These are phyloP conservation scores for Solanum sitiens DNA, from an alignment of 257 asterid genomes.

Conservation along the genomic window DNA sequence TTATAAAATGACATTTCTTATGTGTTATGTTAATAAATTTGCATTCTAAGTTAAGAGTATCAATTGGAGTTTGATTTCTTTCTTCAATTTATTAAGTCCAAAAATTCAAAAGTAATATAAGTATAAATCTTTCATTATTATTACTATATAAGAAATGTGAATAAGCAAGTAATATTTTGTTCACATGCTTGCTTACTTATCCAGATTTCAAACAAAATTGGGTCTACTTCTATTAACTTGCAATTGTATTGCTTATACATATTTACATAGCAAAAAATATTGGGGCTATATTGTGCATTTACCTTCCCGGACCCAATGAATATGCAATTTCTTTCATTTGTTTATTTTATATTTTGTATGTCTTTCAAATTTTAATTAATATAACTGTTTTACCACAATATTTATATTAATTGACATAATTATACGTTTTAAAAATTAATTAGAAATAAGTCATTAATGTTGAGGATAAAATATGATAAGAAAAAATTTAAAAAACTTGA, in stretches of 20 bases:
- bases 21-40: neutral
- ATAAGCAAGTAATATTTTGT: neutral
- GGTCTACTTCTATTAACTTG: neutral
- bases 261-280: neutral
- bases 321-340: neutral
- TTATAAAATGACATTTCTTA: neutral
- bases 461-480: too few species aligned
- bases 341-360: too few species aligned
- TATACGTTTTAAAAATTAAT: too few species aligned
- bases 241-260: neutral
- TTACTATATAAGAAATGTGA: neutral
- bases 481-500: too few species aligned
- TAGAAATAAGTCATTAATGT: too few species aligned
- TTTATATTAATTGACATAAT: too few species aligned
- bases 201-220: too few species aligned
- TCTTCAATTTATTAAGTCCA: neutral
- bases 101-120: neutral
- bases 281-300: neutral
- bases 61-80: too few species aligned
- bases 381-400: too few species aligned
- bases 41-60: neutral
- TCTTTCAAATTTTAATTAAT: too few species aligned
- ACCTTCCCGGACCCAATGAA: neutral
- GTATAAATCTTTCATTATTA: neutral
- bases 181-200: neutral